Evolutionary conservation across 176 grass and related monocot species (phyloP).

Genomic region (Panicum miliaceum): DNA sequence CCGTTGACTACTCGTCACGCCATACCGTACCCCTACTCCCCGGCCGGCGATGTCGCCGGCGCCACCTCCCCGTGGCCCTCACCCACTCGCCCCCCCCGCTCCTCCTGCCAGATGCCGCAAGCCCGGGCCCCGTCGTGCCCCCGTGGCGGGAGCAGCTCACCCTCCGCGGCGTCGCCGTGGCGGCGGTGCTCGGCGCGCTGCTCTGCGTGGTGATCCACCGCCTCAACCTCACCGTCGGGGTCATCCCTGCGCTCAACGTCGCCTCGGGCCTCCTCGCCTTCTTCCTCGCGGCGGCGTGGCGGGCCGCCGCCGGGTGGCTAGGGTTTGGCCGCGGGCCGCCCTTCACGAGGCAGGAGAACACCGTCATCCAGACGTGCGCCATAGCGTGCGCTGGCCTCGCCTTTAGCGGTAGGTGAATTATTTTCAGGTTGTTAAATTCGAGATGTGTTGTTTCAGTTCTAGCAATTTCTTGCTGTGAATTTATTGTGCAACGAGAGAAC

Average conservation of each 20-base stretch:
- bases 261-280: slow-evolving; percentile 55
- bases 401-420: slow-evolving; percentile 65
- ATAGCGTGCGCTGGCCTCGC: slow-evolving; percentile 90
- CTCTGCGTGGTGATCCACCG: slow-evolving; percentile 58
- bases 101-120: background rate
- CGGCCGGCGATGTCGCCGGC: slow-evolving; percentile 10
- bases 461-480: background rate
- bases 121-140: background rate
- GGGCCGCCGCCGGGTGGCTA: slow-evolving; percentile 33
- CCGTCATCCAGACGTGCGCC: slow-evolving; percentile 91
- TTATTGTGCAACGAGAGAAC: background rate
- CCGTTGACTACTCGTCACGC: background rate
- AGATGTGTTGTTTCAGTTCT: background rate
- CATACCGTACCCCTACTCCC: too few species aligned
- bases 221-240: slow-evolving; percentile 60
- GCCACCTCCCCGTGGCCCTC: background rate
- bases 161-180: slow-evolving; percentile 48
- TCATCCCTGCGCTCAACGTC: slow-evolving; percentile 57
- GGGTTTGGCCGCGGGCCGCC: slow-evolving; percentile 41
- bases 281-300: slow-evolving; percentile 45
- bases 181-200: slow-evolving; percentile 43
- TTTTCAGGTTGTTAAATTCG: background rate
- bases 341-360: slow-evolving; percentile 97
- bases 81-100: background rate
- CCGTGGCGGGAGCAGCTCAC: slow-evolving; percentile 56